Conservation (phyloP, 1,139 yeast species). For the Pichia sp. region DNA sequence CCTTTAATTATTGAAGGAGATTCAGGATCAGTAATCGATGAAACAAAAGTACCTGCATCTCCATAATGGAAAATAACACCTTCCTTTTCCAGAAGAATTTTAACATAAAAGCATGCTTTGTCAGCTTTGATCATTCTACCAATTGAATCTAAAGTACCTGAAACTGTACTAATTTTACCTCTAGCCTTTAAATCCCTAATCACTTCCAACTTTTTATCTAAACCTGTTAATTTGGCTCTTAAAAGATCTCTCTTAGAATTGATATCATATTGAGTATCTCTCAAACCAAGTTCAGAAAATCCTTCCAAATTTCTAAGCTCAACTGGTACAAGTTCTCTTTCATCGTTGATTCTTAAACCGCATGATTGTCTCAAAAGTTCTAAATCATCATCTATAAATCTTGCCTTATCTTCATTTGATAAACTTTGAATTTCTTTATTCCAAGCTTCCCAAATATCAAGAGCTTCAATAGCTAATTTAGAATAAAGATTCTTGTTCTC, state of each 20-base stretch:
- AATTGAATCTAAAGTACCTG: conserved; percentile 29
- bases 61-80: conserved; percentile 22
- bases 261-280: conserved; percentile 25
- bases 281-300: conserved; percentile 20
- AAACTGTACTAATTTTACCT: conserved; percentile 8
- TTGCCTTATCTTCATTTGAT: conserved; percentile 14
- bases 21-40: background rate
- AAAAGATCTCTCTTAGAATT: conserved; percentile 7
- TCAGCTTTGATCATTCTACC: conserved; percentile 32
- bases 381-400: conserved; percentile 5
- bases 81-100: conserved; percentile 15
- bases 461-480: conserved; percentile 2
- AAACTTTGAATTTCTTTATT: conserved; percentile 16
- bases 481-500: conserved; percentile 3
- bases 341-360: conserved; percentile 17
- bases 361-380: conserved; percentile 13
- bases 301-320: conserved; percentile 17
- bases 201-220: conserved; percentile 16
- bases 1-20: conserved; percentile 21
- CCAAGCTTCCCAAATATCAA: conserved; percentile 6
- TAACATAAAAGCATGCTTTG: conserved; percentile 28
- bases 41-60: conserved; percentile 14
- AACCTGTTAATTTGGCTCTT: conserved; percentile 18
- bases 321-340: conserved; percentile 6
- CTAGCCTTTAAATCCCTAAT: conserved; percentile 12